Evolutionary conservation across 441 rosid genomes (phyloP).

Genomic region (Biscutella auriculata): DNA sequence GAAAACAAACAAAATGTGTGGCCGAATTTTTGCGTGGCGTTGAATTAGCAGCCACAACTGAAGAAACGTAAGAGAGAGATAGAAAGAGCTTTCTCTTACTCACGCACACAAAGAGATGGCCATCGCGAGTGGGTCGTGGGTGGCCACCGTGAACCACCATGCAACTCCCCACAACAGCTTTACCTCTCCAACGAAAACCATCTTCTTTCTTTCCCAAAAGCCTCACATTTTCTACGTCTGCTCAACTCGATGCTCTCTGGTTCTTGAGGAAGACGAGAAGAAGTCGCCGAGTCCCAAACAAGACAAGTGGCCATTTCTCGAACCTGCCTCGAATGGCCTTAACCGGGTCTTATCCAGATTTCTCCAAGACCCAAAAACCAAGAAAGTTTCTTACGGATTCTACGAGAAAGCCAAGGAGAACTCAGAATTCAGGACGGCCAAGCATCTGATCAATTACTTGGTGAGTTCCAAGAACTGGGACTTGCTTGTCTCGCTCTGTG

Average conservation of each 20-base stretch:
- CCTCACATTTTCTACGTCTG: conserved; percentile 19
- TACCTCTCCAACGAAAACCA: conserved; percentile 24
- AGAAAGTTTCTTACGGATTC: conserved; percentile 36
- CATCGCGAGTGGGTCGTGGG: conserved; percentile 36
- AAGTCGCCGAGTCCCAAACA: conserved; percentile 21
- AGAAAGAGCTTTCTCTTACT: not conserved
- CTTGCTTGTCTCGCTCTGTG: conserved; percentile 30
- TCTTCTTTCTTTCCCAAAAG: conserved; percentile 21
- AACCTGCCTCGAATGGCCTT: conserved; percentile 23
- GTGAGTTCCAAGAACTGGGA: conserved; percentile 48
- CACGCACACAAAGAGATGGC: conserved; percentile 25
- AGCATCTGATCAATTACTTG: conserved; percentile 51
- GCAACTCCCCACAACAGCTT: conserved; percentile 20
- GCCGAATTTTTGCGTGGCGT: conserved; percentile 14
- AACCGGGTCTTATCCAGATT: conserved; percentile 38
- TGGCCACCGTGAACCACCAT: conserved; percentile 36
- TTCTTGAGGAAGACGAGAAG: conserved; percentile 34
- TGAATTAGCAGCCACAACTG: conserved; percentile 16
- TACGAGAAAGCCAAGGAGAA: conserved; percentile 48
- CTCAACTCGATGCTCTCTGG: conserved; percentile 37
- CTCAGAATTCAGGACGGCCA: conserved; percentile 36
- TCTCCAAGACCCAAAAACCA: conserved; percentile 34
- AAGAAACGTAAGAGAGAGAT: not conserved
- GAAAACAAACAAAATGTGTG: not conserved
- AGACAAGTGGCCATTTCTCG: conserved; percentile 18